phyloP scores from a whole-genome alignment of 208 protist genomes.

The Acanthamoeba culbertsoni region DNA sequence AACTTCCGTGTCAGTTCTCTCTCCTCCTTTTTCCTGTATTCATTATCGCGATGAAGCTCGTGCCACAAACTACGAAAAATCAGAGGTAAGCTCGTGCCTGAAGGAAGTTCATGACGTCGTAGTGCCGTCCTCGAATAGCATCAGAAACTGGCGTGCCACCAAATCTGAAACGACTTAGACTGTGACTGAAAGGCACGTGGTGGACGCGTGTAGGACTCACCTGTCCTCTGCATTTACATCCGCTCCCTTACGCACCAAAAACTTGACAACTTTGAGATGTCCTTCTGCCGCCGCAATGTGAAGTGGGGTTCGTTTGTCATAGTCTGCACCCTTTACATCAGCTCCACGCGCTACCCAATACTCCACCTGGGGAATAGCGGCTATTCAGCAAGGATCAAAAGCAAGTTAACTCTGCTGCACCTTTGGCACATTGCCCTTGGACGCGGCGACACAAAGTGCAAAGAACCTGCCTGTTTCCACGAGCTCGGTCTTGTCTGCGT shows the following conservation, averaged over 20 bases:
- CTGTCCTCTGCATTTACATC: slow-evolving; percentile 59
- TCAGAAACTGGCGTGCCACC: slow-evolving; percentile 15
- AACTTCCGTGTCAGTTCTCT: background rate
- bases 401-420: background rate
- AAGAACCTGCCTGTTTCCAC: background rate
- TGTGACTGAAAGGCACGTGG: background rate
- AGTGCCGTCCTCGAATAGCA: background rate
- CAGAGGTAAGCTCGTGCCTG: background rate
- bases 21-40: background rate
- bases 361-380: background rate
- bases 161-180: background rate
- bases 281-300: slow-evolving; percentile 72
- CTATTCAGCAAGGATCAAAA: background rate
- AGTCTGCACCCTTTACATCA: slow-evolving; percentile 63
- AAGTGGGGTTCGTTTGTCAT: slow-evolving; percentile 72
- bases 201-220: background rate
- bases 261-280: slow-evolving; percentile 67
- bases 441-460: background rate
- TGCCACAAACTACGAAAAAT: background rate
- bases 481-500: background rate
- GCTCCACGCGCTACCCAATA: background rate
- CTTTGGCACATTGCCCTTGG: background rate
- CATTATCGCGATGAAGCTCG: no score
- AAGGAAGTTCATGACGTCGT: background rate
- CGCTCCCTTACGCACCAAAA: slow-evolving; percentile 62